Evolutionary conservation across 1,284 basidiomycete species (phyloP).

Genomic region (Cryptococcus deneoformans): DNA sequence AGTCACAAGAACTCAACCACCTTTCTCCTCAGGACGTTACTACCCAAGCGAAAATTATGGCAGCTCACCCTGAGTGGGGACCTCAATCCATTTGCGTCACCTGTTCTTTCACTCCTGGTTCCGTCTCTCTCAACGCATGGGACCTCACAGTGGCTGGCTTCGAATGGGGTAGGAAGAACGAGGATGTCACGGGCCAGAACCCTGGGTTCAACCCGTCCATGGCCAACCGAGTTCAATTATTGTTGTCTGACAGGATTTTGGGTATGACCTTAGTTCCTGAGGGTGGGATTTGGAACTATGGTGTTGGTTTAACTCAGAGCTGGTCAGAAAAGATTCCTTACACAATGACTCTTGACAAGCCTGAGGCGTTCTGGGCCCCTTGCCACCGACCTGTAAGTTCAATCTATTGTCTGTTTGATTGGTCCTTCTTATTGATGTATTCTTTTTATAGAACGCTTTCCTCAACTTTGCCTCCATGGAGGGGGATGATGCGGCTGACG

Average conservation of each 20-base stretch:
- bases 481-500: slow-evolving; percentile 82
- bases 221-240: slow-evolving; percentile 93
- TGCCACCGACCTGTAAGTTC: slow-evolving; percentile 66
- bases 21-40: slow-evolving; percentile 93
- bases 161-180: slow-evolving; percentile 97
- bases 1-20: slow-evolving; percentile 84
- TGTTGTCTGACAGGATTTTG: slow-evolving; percentile 89
- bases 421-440: slow-evolving; percentile 1
- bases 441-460: slow-evolving; percentile 64
- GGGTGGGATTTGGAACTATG: slow-evolving; percentile 91
- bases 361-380: slow-evolving; percentile 93
- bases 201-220: slow-evolving; percentile 94
- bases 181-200: slow-evolving; percentile 79
- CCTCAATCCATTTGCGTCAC: slow-evolving; percentile 93
- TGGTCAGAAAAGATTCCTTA: slow-evolving; percentile 86
- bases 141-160: slow-evolving; percentile 87
- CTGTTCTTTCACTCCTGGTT: slow-evolving; percentile 96
- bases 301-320: slow-evolving; percentile 83
- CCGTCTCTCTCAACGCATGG: slow-evolving; percentile 91
- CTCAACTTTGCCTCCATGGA: slow-evolving; percentile 86
- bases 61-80: slow-evolving; percentile 90
- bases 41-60: slow-evolving; percentile 95
- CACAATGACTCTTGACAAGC: slow-evolving; percentile 84
- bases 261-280: slow-evolving; percentile 89
- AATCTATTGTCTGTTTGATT: slow-evolving; percentile 6